Evolutionary conservation across 495 filamentous ascomycete genomes (phyloP).

Genomic region (Penicillium paradoxum): DNA sequence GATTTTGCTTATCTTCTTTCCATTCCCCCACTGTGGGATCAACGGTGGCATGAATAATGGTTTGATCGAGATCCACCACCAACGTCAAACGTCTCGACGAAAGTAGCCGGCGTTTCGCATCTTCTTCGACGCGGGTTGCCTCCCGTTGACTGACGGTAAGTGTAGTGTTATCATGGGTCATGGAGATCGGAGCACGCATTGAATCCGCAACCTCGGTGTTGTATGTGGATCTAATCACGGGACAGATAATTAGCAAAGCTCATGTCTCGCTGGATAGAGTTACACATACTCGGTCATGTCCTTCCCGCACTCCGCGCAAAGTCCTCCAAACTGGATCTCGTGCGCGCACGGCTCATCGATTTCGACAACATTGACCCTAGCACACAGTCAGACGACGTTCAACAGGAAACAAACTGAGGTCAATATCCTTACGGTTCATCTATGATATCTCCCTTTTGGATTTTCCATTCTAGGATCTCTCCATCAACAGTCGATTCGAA

Average conservation of each 20-base stretch:
- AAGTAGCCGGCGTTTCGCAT: slow-evolving; percentile 77
- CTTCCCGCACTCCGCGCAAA: slow-evolving; percentile 90
- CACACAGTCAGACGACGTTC: slow-evolving; percentile 11
- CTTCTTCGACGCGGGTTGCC: slow-evolving; percentile 75
- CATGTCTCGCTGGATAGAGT: not conserved
- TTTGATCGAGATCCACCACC: slow-evolving; percentile 96
- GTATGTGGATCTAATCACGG: slow-evolving; percentile 47
- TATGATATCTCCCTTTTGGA: slow-evolving; percentile 68
- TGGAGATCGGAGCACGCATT: slow-evolving; percentile 82
- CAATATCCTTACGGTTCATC: slow-evolving; percentile 35
- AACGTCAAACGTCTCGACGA: slow-evolving; percentile 76
- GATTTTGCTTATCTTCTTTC: slow-evolving; percentile 80
- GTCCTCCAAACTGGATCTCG: slow-evolving; percentile 79
- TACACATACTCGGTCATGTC: slow-evolving; percentile 80
- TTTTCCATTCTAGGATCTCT: slow-evolving; percentile 66
- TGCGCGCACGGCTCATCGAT: slow-evolving; percentile 91
- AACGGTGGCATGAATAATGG: slow-evolving; percentile 96
- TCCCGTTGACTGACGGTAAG: slow-evolving; percentile 70
- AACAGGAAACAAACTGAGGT: not conserved
- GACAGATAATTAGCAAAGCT: not conserved
- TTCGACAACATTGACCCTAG: slow-evolving; percentile 57
- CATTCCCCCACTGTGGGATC: slow-evolving; percentile 95
- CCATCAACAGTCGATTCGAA: slow-evolving; percentile 84
- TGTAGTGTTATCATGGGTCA: slow-evolving; percentile 83
- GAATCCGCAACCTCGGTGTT: slow-evolving; percentile 56